Evolutionary conservation across 805 yeast species (phyloP).

Genomic region (Yarrowia sp.): DNA sequence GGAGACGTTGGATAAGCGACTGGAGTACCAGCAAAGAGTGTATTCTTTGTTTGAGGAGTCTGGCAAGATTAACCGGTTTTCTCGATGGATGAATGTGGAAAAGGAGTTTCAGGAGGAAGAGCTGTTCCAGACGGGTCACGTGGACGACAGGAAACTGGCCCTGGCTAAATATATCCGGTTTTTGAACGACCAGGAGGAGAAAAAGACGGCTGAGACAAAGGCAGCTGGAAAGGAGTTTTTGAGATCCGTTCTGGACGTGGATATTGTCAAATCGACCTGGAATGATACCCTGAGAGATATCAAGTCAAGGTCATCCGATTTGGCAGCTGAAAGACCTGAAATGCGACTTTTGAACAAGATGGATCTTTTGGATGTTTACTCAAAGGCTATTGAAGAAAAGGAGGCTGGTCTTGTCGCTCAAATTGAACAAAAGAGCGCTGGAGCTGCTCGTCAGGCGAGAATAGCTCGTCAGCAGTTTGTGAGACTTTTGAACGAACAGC

Average conservation of each 20-base stretch:
- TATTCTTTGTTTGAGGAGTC: slow-evolving; percentile 54
- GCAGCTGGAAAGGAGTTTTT: slow-evolving; percentile 41
- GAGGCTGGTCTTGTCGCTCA: slow-evolving; percentile 48
- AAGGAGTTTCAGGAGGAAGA: slow-evolving; percentile 68
- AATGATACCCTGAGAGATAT: slow-evolving; percentile 46
- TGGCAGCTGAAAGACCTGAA: slow-evolving; percentile 48
- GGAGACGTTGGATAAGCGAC: slow-evolving; percentile 58
- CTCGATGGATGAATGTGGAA: slow-evolving; percentile 70
- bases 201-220: slow-evolving; percentile 44
- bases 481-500: slow-evolving; percentile 54
- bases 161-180: slow-evolving; percentile 46
- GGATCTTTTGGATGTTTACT: slow-evolving; percentile 66
- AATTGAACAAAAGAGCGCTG: slow-evolving; percentile 39
- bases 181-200: slow-evolving; percentile 47
- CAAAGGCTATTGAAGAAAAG: slow-evolving; percentile 50
- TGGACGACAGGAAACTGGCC: slow-evolving; percentile 62
- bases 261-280: slow-evolving; percentile 52
- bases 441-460: slow-evolving; percentile 55
- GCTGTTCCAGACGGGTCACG: slow-evolving; percentile 63
- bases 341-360: slow-evolving; percentile 55
- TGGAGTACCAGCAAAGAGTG: slow-evolving; percentile 64
- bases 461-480: slow-evolving; percentile 69
- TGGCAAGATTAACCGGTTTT: slow-evolving; percentile 55
- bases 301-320: slow-evolving; percentile 41
- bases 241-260: slow-evolving; percentile 36